Evolutionary conservation across 345 rosid genomes (phyloP).

Genomic region (Pistacia integerrima): DNA sequence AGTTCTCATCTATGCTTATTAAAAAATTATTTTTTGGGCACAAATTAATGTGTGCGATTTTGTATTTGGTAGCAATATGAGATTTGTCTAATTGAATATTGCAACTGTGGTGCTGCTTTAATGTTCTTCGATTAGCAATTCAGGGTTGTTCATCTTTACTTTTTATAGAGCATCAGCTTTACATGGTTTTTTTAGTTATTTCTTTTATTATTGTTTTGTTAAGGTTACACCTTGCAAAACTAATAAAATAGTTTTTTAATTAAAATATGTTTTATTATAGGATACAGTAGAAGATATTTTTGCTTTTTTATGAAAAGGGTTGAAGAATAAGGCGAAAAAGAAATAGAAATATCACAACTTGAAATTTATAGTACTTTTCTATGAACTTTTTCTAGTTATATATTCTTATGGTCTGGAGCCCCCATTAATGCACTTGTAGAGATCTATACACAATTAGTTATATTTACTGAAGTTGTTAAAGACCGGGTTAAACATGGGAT

Average conservation of each 20-base stretch:
- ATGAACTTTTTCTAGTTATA: not conserved
- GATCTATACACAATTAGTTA: not conserved
- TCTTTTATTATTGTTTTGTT: not conserved
- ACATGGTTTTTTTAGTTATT: not conserved
- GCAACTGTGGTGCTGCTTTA: not conserved
- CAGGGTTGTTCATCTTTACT: not conserved
- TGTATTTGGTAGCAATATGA: not conserved
- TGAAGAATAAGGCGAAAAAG: not conserved
- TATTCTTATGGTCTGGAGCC: too few species aligned
- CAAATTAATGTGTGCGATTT: not conserved
- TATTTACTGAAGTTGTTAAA: not conserved
- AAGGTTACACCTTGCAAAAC: not conserved
- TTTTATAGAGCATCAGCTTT: not conserved
- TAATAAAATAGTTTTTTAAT: too few species aligned
- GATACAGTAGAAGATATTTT: not conserved
- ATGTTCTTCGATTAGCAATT: not conserved
- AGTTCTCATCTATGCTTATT: conserved; percentile 5
- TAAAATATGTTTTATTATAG: too few species aligned
- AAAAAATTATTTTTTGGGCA: not conserved
- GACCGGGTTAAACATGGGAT: not conserved
- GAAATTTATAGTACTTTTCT: not conserved
- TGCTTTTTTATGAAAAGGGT: not conserved
- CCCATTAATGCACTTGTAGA: not conserved
- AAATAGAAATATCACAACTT: too few species aligned
- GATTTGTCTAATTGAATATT: not conserved